Conservation (phyloP, 2,329 filamentous ascomycete genomes). For the Trichophyton schoenleinii region DNA sequence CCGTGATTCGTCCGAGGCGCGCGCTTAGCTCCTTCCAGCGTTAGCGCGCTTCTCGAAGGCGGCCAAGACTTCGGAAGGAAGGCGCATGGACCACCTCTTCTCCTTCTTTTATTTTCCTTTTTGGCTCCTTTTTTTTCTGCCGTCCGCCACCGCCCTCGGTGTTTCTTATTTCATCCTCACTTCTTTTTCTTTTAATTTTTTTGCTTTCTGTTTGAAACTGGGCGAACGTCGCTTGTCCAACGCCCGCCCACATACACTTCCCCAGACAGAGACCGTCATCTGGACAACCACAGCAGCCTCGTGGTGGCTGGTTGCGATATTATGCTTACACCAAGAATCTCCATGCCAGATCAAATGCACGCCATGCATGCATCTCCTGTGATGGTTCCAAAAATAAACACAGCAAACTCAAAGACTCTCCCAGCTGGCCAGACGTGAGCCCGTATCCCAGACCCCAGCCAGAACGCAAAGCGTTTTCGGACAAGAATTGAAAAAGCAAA, state of each 20-base stretch:
- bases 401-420: background rate
- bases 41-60: constrained; percentile 1
- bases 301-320: background rate
- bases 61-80: background rate
- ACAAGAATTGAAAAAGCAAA: background rate
- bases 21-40: background rate
- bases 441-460: background rate
- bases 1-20: background rate
- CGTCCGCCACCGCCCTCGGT: too few relatives aligned
- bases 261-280: background rate
- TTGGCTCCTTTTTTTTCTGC: background rate
- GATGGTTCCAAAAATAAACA: constrained; percentile 3
- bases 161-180: too few relatives aligned
- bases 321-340: background rate
- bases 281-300: background rate
- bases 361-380: background rate
- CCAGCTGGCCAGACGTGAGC: background rate
- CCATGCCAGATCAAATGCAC: background rate
- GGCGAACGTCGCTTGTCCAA: background rate
- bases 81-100: background rate
- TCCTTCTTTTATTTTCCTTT: background rate
- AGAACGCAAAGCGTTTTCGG: background rate
- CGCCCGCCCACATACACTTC: background rate
- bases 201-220: background rate
- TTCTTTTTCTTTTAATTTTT: background rate